Conservation (phyloP, 2,329 filamentous ascomycete species). For the Ustulina deusta region DNA sequence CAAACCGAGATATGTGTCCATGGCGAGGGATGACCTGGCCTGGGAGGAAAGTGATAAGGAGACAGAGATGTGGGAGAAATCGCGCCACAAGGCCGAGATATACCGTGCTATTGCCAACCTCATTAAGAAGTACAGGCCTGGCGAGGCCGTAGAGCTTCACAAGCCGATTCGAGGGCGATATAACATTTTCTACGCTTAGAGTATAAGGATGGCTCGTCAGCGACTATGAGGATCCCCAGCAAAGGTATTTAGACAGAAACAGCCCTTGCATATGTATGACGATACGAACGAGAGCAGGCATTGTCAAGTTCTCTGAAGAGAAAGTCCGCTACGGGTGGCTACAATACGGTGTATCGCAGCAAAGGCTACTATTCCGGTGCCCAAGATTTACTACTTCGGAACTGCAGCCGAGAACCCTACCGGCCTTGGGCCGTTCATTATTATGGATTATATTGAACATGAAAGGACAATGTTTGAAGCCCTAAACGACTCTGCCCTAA, state of each 20-base stretch:
- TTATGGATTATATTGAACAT: constrained; percentile 55
- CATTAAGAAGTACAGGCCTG: background rate
- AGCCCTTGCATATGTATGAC: constrained; percentile 22
- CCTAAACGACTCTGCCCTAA: constrained; percentile 24
- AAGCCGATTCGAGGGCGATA: background rate
- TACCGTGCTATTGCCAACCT: background rate
- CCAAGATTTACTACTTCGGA: constrained; percentile 50
- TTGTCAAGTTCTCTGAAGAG: constrained; percentile 52
- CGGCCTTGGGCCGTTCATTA: constrained; percentile 54
- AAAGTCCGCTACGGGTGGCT: constrained; percentile 53
- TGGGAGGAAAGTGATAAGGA: too few species aligned
- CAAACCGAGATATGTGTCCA: too few species aligned
- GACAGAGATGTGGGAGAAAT: too few species aligned
- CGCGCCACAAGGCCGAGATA: too few species aligned
- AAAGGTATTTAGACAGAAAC: constrained; percentile 37
- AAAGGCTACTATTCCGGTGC: constrained; percentile 53
- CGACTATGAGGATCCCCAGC: constrained; percentile 48
- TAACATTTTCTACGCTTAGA: background rate
- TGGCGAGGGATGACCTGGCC: too few species aligned
- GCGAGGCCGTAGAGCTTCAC: background rate
- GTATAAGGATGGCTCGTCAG: background rate
- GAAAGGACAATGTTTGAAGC: constrained; percentile 46
- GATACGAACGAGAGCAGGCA: constrained; percentile 1
- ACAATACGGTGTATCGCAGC: constrained; percentile 53
- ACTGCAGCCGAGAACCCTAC: constrained; percentile 50